Base-by-base conservation (phyloP, 306 rosid genomes). In the Cicer cuneatum region DNA sequence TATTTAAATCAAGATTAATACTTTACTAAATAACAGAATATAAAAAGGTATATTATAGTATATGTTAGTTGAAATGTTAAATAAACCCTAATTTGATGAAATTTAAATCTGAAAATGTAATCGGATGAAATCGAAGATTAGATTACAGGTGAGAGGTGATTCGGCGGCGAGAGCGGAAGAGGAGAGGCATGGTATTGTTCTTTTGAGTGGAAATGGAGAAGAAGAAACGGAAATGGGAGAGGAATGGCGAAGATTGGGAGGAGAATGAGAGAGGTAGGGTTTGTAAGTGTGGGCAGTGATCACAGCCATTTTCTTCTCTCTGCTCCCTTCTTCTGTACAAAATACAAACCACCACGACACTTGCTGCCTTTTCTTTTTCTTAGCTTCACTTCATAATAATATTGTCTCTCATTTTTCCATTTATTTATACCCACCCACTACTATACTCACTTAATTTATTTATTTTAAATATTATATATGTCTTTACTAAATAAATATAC, bases 161-260 rank as follows among this genome's bases (percentile, higher is more conserved):
- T 86, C 63, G 38, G 82, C 52, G 59, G 83, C 48, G 46, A 80
- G 60, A 2, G 83, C 57, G 10, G 89, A 40, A 51, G 86, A 59
- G 72, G 78, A 69, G 75, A 74, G 86, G 83, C 91, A 92, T 16
- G 90, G 78, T 40, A 92, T 69, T 3, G 35, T 29, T 33, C 7
- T n/a, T 63, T 60, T 5, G 48, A 46, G 29, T 1, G 21, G 64
- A 11, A 3, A 60, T 13, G 70, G 64, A 6, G 75, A 10, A 40
- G 76, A 71, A 19, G 75, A 69, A 60, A 77, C 45, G 7, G 75
- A 58, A 41, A 58, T 0, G 24, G 69, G 49, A 67, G 69, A 0
- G n/a, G 71, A 46, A 49, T 18, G 71, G 39, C 71, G 85, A 76
- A 80, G 81, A 80, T 3, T 51, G 9, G 16, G 66, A 40, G 52